Percentiles rank a stretch among this genome's conserved stretches.
phyloP scores from a whole-genome alignment of 306 rosid genomes.

The Quercus robur region DNA sequence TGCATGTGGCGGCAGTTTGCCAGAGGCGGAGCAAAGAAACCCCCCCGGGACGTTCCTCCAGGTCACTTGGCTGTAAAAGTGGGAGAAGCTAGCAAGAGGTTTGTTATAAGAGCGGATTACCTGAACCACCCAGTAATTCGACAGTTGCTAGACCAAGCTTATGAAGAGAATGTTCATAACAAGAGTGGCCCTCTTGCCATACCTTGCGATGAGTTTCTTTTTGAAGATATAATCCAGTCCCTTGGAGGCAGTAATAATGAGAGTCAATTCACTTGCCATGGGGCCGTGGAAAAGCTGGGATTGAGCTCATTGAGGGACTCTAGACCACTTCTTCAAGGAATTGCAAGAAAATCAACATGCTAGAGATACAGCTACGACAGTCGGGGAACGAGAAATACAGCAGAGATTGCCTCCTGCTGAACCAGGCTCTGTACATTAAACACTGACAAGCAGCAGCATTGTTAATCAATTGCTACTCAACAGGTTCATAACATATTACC shows the following conservation, averaged over 20 bases:
- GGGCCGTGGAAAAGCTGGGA: slow-evolving; percentile 21
- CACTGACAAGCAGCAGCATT: slow-evolving; percentile 18
- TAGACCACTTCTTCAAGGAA: slow-evolving; percentile 25
- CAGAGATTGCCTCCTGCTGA: slow-evolving; percentile 8
- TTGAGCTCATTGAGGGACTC: slow-evolving; percentile 27
- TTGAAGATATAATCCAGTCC: slow-evolving; percentile 41
- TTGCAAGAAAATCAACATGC: slow-evolving; percentile 28
- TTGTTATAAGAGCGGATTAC: neutral
- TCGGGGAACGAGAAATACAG: neutral
- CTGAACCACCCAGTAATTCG: slow-evolving; percentile 25
- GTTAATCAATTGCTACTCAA: slow-evolving; percentile 11
- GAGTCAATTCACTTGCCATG: slow-evolving; percentile 23
- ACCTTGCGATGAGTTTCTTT: slow-evolving; percentile 45
- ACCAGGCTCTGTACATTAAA: neutral
- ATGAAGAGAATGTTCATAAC: slow-evolving; percentile 40
- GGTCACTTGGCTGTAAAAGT: slow-evolving; percentile 29
- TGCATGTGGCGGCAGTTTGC: slow-evolving; percentile 40
- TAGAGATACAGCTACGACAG: slow-evolving; percentile 17
- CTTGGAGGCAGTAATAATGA: slow-evolving; percentile 19
- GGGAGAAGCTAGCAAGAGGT: slow-evolving; percentile 14
- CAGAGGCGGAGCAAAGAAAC: slow-evolving; percentile 21
- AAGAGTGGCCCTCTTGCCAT: slow-evolving; percentile 42
- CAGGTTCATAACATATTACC: neutral
- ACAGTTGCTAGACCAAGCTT: slow-evolving; percentile 40
- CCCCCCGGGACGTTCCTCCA: slow-evolving; percentile 28